Evolutionary conservation across 2,329 filamentous ascomycete species (phyloP), one percentile per base, ranked within the genome.

Genomic region (Fusarium sp.): DNA sequence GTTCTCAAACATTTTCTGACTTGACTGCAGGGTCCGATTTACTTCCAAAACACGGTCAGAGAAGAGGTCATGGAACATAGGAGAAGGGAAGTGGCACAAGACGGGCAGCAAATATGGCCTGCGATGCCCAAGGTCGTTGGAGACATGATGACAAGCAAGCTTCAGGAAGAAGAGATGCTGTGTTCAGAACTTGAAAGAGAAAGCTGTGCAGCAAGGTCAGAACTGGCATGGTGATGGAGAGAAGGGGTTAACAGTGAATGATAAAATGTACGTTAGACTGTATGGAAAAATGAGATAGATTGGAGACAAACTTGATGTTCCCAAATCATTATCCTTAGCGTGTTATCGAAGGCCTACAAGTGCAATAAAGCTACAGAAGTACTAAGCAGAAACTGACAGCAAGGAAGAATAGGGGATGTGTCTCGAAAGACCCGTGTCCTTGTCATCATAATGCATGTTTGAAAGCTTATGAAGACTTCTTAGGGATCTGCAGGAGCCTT

Each of bases 21-120:
- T 37, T 11, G 15, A 30, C 33, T 4, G 2, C 14, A 89, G 79
- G 87, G 87, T 0, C 87, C 87, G 0, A 80, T 89, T 1, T 87
- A 86, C 78, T 88, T 89, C 81, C 87, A 89, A 79, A 84, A 83
- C 38, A 79, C 81, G 1, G 84, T 85, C 33, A 84, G 86, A 14
- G 82, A 86, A 33, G 80, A 84, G 22, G 80, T 89, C 43, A 83
- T 82, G 59, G 82, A 82, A 47, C 86, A 88, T 71, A 80, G 82
- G 61, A 79, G 83, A 66, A 79, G 80, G 37, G 87, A 88, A 77
- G 81, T 85, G 78, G 76, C 78, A 4, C 81, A 77, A 4, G 83
- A 83, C 4, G 76, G 75, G 2, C 74, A 88, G 75, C 54, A 58
- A 27, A 87, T 88, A 60, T 88, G 86, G 86, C 87, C 87, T 1